phyloP scores from a whole-genome alignment of 345 rosid genomes.

The Cardamine chenopodiifolia region DNA sequence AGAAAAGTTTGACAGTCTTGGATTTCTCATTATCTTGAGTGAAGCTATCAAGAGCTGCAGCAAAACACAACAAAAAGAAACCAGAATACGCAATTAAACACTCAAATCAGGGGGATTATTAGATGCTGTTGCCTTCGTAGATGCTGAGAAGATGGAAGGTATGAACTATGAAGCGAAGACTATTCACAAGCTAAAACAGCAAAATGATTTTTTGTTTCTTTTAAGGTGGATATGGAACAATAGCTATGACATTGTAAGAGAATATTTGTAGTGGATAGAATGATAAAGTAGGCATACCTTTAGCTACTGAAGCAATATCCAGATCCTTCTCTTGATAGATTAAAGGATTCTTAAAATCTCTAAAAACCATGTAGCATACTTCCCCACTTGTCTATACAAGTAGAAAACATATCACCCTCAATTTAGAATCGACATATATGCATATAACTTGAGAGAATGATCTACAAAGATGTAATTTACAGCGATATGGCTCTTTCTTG shows the following conservation, averaged over 20 bases:
- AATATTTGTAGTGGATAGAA: not conserved
- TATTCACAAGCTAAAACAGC: constrained; percentile 11
- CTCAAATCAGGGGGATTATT: not conserved
- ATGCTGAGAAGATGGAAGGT: not conserved
- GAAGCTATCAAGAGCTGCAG: constrained; percentile 56
- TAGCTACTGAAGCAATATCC: constrained; percentile 55
- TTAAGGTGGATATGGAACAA: constrained; percentile 19
- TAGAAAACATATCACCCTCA: constrained; percentile 11
- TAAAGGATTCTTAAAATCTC: constrained; percentile 60
- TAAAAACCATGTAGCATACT: constrained; percentile 58
- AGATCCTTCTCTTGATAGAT: constrained; percentile 54
- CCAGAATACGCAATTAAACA: constrained; percentile 15
- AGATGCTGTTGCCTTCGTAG: not conserved
- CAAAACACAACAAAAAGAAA: constrained; percentile 33
- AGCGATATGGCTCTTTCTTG: not conserved
- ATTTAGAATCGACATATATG: not conserved
- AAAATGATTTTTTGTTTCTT: not conserved
- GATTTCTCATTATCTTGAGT: constrained; percentile 46
- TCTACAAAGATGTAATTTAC: not conserved
- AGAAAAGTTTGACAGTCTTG: constrained; percentile 38
- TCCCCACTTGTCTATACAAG: constrained; percentile 54
- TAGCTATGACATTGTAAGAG: constrained; percentile 7
- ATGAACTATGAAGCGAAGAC: not conserved
- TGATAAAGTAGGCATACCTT: constrained; percentile 56
- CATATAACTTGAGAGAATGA: constrained; percentile 5